These are phyloP conservation scores for Canariomyces notabilis DNA, from an alignment of 2,329 filamentous ascomycete species.

Conservation along the genomic window DNA sequence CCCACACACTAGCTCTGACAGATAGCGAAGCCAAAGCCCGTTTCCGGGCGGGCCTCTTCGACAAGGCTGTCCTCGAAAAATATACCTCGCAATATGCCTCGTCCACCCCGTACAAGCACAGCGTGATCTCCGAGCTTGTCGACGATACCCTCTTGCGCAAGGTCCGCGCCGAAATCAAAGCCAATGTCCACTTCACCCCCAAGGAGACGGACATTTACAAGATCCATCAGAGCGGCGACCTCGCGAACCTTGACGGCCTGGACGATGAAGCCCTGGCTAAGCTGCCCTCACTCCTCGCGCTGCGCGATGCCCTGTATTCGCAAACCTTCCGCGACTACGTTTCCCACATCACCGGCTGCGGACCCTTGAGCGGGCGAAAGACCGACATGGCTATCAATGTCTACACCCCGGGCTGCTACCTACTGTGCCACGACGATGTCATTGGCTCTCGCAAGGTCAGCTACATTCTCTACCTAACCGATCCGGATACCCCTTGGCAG, in stretches of 20 bases:
- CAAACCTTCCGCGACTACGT: conserved; percentile 84
- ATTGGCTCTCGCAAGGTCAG: conserved; percentile 95
- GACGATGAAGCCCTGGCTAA: conserved; percentile 80
- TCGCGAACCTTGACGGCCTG: conserved; percentile 92
- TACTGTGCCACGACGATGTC: conserved; percentile 96
- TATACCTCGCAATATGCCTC: conserved; percentile 60
- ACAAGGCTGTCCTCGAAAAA: conserved; percentile 48
- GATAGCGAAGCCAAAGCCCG: conserved; percentile 48
- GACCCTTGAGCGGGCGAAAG: conserved; percentile 83
- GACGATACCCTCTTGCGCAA: conserved; percentile 74
- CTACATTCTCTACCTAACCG: conserved; percentile 93
- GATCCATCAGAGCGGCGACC: conserved; percentile 96
- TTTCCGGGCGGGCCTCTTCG: conserved; percentile 64
- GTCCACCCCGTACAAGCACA: conserved; percentile 79
- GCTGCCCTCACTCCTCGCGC: conserved; percentile 79
- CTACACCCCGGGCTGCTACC: conserved; percentile 91
- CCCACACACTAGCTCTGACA: conserved; percentile 38
- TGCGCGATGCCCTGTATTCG: conserved; percentile 95
- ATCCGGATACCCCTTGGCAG: conserved; percentile 88
- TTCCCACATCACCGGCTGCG: conserved; percentile 77
- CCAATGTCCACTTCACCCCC: conserved; percentile 90
- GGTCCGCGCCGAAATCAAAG: conserved; percentile 82
- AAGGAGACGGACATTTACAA: conserved; percentile 99
- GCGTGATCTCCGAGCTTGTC: conserved; percentile 78
- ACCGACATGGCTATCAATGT: conserved; percentile 99